A percentile compares a stretch with the other conserved stretches of the same genome.
Conservation (phyloP, 257 asterid species). For the Echium plantagineum region DNA sequence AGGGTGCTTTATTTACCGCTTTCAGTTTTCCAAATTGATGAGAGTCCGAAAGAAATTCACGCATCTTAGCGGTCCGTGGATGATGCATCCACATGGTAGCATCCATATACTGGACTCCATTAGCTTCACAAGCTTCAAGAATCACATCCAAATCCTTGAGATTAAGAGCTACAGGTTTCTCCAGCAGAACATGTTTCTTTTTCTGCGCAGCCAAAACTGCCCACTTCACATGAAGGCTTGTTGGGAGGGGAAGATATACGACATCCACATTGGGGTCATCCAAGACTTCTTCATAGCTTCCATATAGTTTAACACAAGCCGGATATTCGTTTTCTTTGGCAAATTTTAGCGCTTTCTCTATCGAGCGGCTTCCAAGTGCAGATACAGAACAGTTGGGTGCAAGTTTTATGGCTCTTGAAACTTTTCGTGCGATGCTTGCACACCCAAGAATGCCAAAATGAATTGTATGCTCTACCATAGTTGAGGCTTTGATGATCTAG, state of each 20-base stretch:
- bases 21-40: constrained; percentile 7
- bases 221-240: constrained; percentile 13
- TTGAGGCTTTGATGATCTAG: background rate
- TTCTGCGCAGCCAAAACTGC: constrained; percentile 11
- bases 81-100: constrained; percentile 18
- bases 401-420: constrained; percentile 9
- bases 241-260: constrained; percentile 12
- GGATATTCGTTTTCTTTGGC: constrained; percentile 6
- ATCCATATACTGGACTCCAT: constrained; percentile 11
- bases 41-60: constrained; percentile 3
- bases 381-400: constrained; percentile 2
- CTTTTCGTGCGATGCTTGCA: constrained; percentile 8
- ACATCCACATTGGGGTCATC: constrained; percentile 12
- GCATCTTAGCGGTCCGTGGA: constrained; percentile 7
- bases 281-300: constrained; percentile 9
- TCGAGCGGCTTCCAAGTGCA: constrained; percentile 14
- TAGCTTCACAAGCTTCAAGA: constrained; percentile 11
- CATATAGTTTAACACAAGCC: constrained; percentile 2
- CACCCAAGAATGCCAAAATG: constrained; percentile 12
- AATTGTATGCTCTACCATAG: background rate
- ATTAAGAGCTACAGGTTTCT: constrained; percentile 11
- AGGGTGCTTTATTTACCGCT: constrained; percentile 1
- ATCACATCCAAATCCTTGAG: constrained; percentile 6
- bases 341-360: constrained; percentile 5
- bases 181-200: constrained; percentile 12